These are phyloP conservation scores for Macrophomina tecta DNA, from an alignment of 2,329 filamentous ascomycete genomes.

Conservation along the genomic window DNA sequence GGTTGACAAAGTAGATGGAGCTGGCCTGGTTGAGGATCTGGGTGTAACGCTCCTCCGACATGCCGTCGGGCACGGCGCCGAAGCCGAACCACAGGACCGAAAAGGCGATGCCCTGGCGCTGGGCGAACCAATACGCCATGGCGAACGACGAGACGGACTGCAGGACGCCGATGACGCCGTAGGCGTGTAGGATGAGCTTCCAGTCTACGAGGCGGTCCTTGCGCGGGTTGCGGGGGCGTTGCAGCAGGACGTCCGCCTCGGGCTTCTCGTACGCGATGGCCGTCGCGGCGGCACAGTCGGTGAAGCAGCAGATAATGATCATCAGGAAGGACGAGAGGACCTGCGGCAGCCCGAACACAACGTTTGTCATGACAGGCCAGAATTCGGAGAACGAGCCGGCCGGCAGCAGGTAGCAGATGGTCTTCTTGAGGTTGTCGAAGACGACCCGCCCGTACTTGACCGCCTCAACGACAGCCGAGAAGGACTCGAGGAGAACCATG, in stretches of 20 bases:
- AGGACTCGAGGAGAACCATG: constrained; percentile 70
- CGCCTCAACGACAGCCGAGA: constrained; percentile 74
- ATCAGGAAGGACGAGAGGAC: constrained; percentile 76
- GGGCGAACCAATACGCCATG: constrained; percentile 54
- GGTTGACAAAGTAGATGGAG: constrained; percentile 79
- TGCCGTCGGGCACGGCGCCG: constrained; percentile 57
- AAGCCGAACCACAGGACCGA: constrained; percentile 72
- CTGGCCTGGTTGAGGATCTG: constrained; percentile 67
- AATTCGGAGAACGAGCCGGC: constrained; percentile 78
- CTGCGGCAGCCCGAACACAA: constrained; percentile 74
- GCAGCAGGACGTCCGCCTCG: constrained; percentile 75
- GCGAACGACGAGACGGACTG: constrained; percentile 50
- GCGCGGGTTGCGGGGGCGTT: constrained; percentile 70
- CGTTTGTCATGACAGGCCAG: constrained; percentile 74
- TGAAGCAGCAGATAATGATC: constrained; percentile 68
- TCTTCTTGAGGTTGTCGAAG: constrained; percentile 83
- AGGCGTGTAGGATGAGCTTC: constrained; percentile 74
- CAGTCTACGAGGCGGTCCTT: constrained; percentile 76
- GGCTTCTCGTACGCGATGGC: constrained; percentile 77
- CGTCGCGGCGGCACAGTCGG: constrained; percentile 75
- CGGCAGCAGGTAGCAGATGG: constrained; percentile 74
- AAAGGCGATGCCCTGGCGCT: constrained; percentile 67
- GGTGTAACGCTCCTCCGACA: constrained; percentile 58
- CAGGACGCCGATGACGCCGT: constrained; percentile 70
- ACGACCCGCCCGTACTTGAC: constrained; percentile 75